Evolutionary conservation across 2,329 filamentous ascomycete genomes (phyloP).

Genomic region (Coniochaeta sp.): DNA sequence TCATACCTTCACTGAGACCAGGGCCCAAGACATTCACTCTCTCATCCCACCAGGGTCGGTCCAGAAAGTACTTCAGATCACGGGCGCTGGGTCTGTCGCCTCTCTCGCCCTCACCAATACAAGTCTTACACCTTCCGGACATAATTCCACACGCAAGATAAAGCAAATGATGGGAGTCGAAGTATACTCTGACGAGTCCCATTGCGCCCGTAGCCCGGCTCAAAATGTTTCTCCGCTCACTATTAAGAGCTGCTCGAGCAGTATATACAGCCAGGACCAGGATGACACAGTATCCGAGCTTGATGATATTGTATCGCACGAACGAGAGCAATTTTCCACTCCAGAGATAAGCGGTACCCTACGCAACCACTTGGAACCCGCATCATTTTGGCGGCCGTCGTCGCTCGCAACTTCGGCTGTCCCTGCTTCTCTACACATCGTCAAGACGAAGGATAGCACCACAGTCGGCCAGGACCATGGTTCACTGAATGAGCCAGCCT

Average conservation of each 20-base stretch:
- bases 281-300: background rate
- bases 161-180: constrained; percentile 1
- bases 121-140: background rate
- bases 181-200: background rate
- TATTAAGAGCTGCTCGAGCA: background rate
- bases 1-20: background rate
- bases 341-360: background rate
- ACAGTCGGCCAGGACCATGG: background rate
- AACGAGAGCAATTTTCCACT: background rate
- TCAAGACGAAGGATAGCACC: background rate
- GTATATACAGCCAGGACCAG: background rate
- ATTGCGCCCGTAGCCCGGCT: background rate
- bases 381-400: background rate
- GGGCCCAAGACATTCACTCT: background rate
- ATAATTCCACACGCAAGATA: background rate
- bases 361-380: background rate
- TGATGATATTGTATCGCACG: background rate
- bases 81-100: background rate
- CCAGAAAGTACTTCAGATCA: background rate
- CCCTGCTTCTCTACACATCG: constrained; percentile 1
- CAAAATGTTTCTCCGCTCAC: background rate
- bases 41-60: background rate
- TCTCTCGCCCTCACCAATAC: background rate
- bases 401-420: background rate
- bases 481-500: background rate